These are phyloP conservation scores for Melastoma malabathricum DNA, from an alignment of 345 rosid genomes.

Conservation along the genomic window DNA sequence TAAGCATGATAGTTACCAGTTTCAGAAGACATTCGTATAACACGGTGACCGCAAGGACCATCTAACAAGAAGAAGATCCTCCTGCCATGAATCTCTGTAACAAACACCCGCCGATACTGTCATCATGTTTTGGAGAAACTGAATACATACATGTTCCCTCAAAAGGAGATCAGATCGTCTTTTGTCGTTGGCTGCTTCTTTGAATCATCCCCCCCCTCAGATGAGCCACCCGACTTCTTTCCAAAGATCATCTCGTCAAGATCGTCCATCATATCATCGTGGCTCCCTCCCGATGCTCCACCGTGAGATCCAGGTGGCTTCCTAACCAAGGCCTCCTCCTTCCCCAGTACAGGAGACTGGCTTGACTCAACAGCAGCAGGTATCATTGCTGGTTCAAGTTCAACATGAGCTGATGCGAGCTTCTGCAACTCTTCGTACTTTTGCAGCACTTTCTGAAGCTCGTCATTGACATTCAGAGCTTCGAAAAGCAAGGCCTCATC, in stretches of 20 bases:
- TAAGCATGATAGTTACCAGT: too few relatives aligned
- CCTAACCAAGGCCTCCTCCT: conserved; percentile 60
- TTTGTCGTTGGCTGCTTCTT: conserved; percentile 55
- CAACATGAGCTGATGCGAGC: conserved; percentile 29
- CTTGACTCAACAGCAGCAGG: conserved; percentile 77
- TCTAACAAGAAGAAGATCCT: too few relatives aligned
- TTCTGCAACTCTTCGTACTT: conserved; percentile 59
- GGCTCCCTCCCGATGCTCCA: conserved; percentile 43
- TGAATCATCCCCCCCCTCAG: conserved; percentile 36
- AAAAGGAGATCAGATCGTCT: conserved; percentile 70
- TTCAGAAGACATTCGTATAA: too few relatives aligned
- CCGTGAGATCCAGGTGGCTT: conserved; percentile 53
- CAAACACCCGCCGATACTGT: too few relatives aligned
- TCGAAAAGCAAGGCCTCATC: conserved; percentile 78
- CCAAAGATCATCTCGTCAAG: conserved; percentile 96
- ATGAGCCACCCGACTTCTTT: conserved; percentile 48
- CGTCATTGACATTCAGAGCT: conserved; percentile 88
- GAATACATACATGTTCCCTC: conserved; percentile 5
- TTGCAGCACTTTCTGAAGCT: conserved; percentile 61
- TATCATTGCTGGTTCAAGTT: conserved; percentile 78
- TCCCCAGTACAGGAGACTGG: conserved; percentile 39
- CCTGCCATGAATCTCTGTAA: too few relatives aligned
- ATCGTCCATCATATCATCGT: conserved; percentile 88
- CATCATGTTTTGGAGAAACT: too few relatives aligned
- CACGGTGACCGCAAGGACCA: too few relatives aligned